Evolutionary conservation across 352 stramenopile species (phyloP), one percentile per base, ranked within the genome.

Genomic region (Phytopythium helicoides): DNA sequence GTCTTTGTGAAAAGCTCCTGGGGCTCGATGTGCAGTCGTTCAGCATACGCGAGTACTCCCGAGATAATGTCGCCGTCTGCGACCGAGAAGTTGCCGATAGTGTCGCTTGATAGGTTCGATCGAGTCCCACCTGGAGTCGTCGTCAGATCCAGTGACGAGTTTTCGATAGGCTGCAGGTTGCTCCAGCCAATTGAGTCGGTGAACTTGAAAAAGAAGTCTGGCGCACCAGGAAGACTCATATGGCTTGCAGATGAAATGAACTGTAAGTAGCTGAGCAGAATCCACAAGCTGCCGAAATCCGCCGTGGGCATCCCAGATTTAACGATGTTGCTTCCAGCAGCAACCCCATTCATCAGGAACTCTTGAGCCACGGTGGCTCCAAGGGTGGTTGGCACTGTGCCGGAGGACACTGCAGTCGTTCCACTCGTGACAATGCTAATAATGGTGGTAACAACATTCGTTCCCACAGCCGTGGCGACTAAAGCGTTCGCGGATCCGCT

Each of bases 1-100:
- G 80, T 90, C 64, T 87, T 87, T 4, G 70, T 78, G 53, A 90
- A 90, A 7, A 90, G 63, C 56, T 85, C 71, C 41, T 87, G 76
- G 0, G 80, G 80, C 25, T 86, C 52, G 47, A 90, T 67, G 52
- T 86, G 73, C 33, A 90, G 54, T 18, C 80, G 70, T 53, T 86
- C 54, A 0, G 80, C 80, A 42, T 87, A 90, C 22, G 80, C 74
- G 7, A 90, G 56, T 1, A 90, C 76, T 9, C 80, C 80, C 0
- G 80, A 80, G 38, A 90, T 86, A 60, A 90, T 90, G 51, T 88
- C 80, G 1, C 80, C 80, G 53, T 88, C 73, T 0, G 72, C 76
- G 1, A 86, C 75, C 16, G 70, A 64, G 28, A 90, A 83, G 31
- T 68, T 71, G 10, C 58, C 66, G 6, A 64, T 51, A 6, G 66